Base-by-base conservation (phyloP, 306 rosid species). In the Vigna unguiculata region DNA sequence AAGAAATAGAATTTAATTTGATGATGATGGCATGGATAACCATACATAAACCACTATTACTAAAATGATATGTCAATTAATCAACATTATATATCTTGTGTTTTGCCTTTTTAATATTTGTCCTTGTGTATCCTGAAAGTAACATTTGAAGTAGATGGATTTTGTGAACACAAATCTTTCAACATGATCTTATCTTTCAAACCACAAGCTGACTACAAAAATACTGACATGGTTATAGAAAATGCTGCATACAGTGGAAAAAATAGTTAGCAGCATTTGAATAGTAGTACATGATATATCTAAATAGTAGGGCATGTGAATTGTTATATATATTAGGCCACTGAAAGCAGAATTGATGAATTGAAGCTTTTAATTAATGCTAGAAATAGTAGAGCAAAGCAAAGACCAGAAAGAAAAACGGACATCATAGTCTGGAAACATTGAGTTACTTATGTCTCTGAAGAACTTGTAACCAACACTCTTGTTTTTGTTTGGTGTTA, bases 1-100 rank as follows among this genome's bases (percentile, higher is more conserved):
- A 62, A 53, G 1, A n/a, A 48, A 64, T 19, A 79, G 84, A 88
- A 2, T 76, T 87, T 2, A 91, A 84, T 74, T 88, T 80, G 61
- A 79, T 87, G 60, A 81, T 86, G 14, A 36, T 88, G 81, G 81
- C 28, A 19, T 19, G 43, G 45, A 16, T 48, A 54, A 63, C 64
- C 38, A 54, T 63, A 28, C 48, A 54, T 20, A 43, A 12, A 54
- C 54, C 19, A 75, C 9, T 66, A 60, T 68, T 12, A 17, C 2
- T 45, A 3, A 61, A 62, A 61, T 34, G 22, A 47, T n/a, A n/a
- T 47, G 24, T 16, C 13, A 36, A 54, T 11, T 15, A 22, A 12
- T 55, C 34, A 22, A 55, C 62, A 16, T 55, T 17, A 6, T 52
- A 32, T 36, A 55, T 51, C 21, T 19, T 25, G 9, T 13, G 53